Conservation (phyloP, 768 basidiomycete genomes). For the Mycena belliarum region DNA sequence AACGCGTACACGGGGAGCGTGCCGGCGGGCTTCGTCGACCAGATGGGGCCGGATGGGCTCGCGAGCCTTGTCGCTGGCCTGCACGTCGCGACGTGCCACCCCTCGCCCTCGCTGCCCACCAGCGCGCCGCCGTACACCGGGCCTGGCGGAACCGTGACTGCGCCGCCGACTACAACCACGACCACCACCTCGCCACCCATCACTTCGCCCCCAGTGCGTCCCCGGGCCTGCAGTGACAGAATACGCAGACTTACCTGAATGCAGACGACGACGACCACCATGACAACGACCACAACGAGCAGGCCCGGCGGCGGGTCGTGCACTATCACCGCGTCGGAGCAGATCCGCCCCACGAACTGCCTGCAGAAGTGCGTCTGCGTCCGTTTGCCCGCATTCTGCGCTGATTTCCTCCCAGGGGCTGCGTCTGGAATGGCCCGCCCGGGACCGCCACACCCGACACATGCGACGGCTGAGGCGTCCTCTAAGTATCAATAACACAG, state of each 20-base stretch:
- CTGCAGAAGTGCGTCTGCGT: conserved; percentile 5
- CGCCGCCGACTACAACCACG: conserved; percentile 4
- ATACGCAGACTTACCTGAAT: too few relatives aligned
- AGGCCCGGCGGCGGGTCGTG: conserved; percentile 4
- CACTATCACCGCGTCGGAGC: conserved; percentile 18
- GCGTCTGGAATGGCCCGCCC: conserved; percentile 15
- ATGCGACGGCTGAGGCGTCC: too few relatives aligned
- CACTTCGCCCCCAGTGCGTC: conserved; percentile 9
- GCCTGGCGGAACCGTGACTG: background rate
- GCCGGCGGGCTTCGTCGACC: conserved; percentile 8
- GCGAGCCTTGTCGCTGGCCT: conserved; percentile 9
- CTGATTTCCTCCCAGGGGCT: conserved; percentile 3
- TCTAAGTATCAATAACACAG: too few relatives aligned
- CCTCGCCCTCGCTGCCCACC: conserved; percentile 18
- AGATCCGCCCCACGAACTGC: conserved; percentile 17
- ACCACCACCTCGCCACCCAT: background rate
- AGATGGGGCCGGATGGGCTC: conserved; percentile 11
- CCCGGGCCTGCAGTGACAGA: too few relatives aligned
- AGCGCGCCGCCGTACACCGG: conserved; percentile 17
- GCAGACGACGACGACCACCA: background rate
- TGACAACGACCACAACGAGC: background rate
- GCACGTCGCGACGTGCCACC: conserved; percentile 12
- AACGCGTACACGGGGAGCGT: conserved; percentile 21
- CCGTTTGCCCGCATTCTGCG: too few relatives aligned
- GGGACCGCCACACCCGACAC: background rate